Conservation (phyloP, 2,329 filamentous ascomycete species). For the Calycina marina region DNA sequence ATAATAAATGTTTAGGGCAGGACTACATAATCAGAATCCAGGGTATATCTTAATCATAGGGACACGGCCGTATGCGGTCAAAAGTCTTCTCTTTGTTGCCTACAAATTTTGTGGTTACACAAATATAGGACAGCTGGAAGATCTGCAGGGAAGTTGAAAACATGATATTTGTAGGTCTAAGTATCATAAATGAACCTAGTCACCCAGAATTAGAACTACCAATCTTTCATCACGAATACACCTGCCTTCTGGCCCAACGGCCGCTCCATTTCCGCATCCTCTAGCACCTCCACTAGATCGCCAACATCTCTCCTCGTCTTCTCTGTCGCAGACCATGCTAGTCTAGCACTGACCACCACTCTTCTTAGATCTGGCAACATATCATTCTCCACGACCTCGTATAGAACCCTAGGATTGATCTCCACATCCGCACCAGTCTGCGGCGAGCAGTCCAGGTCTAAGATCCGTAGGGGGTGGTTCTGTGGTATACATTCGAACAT, state of each 20-base stretch:
- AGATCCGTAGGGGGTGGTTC: conserved; percentile 15
- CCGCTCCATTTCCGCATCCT: conserved; percentile 17
- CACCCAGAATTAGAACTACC: too few species aligned
- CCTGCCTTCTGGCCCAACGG: conserved; percentile 15
- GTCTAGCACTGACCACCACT: conserved; percentile 18
- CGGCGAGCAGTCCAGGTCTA: conserved; percentile 22
- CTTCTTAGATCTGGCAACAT: conserved; percentile 18
- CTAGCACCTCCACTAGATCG: conserved; percentile 18
- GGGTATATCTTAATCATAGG: too few species aligned
- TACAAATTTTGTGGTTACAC: too few species aligned
- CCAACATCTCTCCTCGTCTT: conserved; percentile 11
- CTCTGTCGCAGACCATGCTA: conserved; percentile 20
- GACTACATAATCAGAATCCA: too few species aligned
- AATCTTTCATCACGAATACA: conserved; percentile 9
- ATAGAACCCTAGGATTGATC: conserved; percentile 13
- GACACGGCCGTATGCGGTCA: too few species aligned
- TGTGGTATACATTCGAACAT: conserved; percentile 12
- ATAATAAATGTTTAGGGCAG: too few species aligned
- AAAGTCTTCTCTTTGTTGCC: too few species aligned
- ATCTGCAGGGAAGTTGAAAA: not conserved
- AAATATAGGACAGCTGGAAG: too few species aligned
- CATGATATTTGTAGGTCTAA: not conserved
- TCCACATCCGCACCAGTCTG: conserved; percentile 15
- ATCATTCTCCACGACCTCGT: conserved; percentile 17
- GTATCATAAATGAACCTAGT: too few species aligned